Evolutionary conservation across 1,284 basidiomycete genomes (phyloP).

Genomic region (Xerocomus nothofagi): DNA sequence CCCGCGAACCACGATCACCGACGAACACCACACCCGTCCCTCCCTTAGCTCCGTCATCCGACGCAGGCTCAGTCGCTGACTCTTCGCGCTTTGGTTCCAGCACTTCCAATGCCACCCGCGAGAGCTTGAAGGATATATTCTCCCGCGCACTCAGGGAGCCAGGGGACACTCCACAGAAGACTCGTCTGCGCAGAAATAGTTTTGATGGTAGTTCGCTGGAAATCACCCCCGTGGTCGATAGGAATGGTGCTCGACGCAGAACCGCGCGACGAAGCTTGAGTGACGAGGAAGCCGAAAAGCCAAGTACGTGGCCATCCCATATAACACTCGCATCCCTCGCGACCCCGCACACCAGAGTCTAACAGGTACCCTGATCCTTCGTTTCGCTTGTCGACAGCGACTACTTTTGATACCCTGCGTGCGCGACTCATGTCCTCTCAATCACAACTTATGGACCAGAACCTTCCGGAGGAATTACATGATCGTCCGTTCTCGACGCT

Average conservation of each 20-base stretch:
- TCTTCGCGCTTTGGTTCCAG: conserved; percentile 41
- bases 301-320: conserved; percentile 44
- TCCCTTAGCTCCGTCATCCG: conserved; percentile 44
- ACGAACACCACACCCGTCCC: conserved; percentile 32
- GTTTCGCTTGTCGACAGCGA: conserved; percentile 43
- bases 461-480: conserved; percentile 31
- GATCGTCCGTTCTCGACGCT: conserved; percentile 34
- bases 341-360: conserved; percentile 29
- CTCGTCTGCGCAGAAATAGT: conserved; percentile 46
- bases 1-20: conserved; percentile 41
- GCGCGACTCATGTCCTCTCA: conserved; percentile 46
- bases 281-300: conserved; percentile 64
- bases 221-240: conserved; percentile 47
- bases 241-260: conserved; percentile 46
- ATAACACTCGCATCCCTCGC: conserved; percentile 1
- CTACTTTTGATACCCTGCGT: conserved; percentile 50
- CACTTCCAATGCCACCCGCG: conserved; percentile 51
- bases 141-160: conserved; percentile 59
- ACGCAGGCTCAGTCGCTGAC: conserved; percentile 63
- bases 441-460: conserved; percentile 38
- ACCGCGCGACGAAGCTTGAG: conserved; percentile 59
- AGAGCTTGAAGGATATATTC: conserved; percentile 63
- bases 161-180: conserved; percentile 59
- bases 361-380: conserved; percentile 38
- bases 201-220: conserved; percentile 63